Evolutionary conservation across 179 eudicot genomes (phyloP).

Genomic region (Spergularia azorica): DNA sequence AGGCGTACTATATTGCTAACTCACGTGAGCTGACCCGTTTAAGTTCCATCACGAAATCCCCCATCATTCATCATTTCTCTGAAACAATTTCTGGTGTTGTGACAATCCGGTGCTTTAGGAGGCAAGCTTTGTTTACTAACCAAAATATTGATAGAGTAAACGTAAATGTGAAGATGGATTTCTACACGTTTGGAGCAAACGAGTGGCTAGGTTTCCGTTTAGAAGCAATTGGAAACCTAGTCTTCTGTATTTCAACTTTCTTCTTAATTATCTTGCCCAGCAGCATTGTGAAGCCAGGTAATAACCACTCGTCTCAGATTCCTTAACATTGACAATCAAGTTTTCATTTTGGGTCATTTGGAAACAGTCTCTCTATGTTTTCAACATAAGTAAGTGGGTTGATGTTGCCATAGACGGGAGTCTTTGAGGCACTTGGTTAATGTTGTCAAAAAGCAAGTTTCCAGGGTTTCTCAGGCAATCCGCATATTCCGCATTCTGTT

Average conservation of each 20-base stretch:
- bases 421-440: no score
- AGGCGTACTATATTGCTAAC: conserved; percentile 78
- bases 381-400: no score
- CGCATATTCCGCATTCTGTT: no score
- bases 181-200: conserved; percentile 75
- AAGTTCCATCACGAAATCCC: conserved; percentile 85
- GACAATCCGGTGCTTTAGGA: conserved; percentile 79
- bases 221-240: conserved; percentile 67
- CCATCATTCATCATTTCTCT: conserved; percentile 83
- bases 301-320: not conserved
- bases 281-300: conserved; percentile 77
- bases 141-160: conserved; percentile 64
- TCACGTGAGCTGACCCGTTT: conserved; percentile 89
- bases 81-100: conserved; percentile 84
- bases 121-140: conserved; percentile 54
- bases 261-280: conserved; percentile 80
- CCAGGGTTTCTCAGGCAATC: no score
- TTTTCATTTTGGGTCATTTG: no score
- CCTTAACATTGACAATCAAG: no score
- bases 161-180: conserved; percentile 75
- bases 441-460: no score
- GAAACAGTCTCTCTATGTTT: no score
- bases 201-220: conserved; percentile 90
- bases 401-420: no score
- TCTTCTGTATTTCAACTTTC: conserved; percentile 75